Evolutionary conservation across 768 basidiomycete species (phyloP), one percentile per base, ranked within the genome.

Genomic region (Asterophora lycoperdoides): DNA sequence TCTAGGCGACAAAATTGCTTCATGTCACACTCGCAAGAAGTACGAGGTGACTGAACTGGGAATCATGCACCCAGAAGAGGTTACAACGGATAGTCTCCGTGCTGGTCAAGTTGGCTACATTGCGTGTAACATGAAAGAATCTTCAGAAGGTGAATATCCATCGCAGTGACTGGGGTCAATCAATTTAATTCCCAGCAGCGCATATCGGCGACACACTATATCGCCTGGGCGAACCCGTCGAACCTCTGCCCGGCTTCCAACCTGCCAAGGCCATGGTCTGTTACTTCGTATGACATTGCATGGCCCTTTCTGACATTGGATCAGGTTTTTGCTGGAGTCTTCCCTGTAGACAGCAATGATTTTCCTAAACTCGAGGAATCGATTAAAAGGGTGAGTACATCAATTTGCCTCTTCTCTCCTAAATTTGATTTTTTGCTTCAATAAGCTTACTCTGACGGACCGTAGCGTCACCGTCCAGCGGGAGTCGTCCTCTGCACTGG

Each of bases 91-190:
- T 9, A 75, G 73, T 46, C 68, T 93, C 39, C 75, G 77, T 48
- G 79, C 87, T 30, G 90, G 90, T 5, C 90, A 93, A 67, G 91
- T 93, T 14, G 89, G 91, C 13, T 93, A 82, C 60, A 78, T 91
- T 48, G 88, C 92, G 1, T 98, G 95, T 66, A 95, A 93, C 62
- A 98, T 99, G 95, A 99, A 97, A 65, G 88, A 96, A 57, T 89
- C 89, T 8, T 81, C 88, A 11, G 93, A 98, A 74, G 93, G 93
- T 93, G 48, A 36, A 61, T 35, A n/a, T 35, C 19, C 23, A 19
- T 28, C 34, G 11, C 7, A 2, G 40, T 29, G 14, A 39, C 33
- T 1, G 13, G 32, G 30, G n/a, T n/a, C 20, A 4, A 15, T 35
- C 7, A 18, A 40, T 30, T 41, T 15, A 34, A 40, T 8, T 45